Percentiles rank a stretch among this genome's conserved stretches.
phyloP scores from a whole-genome alignment of 2,329 filamentous ascomycete genomes.

The Aspergillus cejpii region DNA sequence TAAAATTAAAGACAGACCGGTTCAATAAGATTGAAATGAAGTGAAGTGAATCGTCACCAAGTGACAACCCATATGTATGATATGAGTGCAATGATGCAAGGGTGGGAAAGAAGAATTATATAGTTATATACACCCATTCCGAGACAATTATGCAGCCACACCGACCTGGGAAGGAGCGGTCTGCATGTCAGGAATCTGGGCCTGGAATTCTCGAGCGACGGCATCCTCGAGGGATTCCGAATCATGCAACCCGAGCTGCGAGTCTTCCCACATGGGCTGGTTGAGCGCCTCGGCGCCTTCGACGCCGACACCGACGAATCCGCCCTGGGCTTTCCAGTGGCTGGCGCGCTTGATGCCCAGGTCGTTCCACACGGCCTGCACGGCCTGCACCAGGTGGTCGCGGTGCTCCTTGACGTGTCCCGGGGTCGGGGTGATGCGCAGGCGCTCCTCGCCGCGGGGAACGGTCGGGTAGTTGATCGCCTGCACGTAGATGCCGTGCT shows the following conservation, averaged over 20 bases:
- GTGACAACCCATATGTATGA: too few species aligned
- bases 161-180: constrained; percentile 23
- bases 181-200: constrained; percentile 18
- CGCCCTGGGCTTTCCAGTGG: constrained; percentile 84
- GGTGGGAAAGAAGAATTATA: neutral
- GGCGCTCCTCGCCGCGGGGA: constrained; percentile 91
- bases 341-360: constrained; percentile 87
- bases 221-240: constrained; percentile 57
- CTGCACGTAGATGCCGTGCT: constrained; percentile 94
- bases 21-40: constrained; percentile 1
- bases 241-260: constrained; percentile 65
- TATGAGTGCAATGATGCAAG: neutral
- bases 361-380: constrained; percentile 82
- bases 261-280: constrained; percentile 82
- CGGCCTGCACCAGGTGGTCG: constrained; percentile 72
- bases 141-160: constrained; percentile 19
- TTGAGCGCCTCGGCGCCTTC: constrained; percentile 52
- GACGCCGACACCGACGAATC: constrained; percentile 90
- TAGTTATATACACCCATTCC: neutral
- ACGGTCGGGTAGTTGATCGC: constrained; percentile 99
- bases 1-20: constrained; percentile 12
- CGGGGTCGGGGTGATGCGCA: constrained; percentile 92
- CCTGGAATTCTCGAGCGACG: constrained; percentile 40
- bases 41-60: neutral
- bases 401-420: constrained; percentile 81